Evolutionary conservation across 2,329 filamentous ascomycete species (phyloP).

Genomic region (Monilinia fructigena): DNA sequence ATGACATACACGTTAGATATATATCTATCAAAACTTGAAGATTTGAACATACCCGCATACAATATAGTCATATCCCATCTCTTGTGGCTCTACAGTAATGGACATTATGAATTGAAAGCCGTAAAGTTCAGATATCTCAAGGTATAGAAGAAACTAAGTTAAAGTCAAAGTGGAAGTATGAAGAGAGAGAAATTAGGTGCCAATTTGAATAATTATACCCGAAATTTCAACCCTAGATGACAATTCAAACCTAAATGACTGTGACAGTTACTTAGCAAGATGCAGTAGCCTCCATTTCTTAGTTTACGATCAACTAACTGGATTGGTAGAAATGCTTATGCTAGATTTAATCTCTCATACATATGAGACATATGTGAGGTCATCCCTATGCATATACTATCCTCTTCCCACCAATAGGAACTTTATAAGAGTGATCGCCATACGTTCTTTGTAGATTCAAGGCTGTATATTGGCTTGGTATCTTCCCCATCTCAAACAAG

Average conservation of each 20-base stretch:
- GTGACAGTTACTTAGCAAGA: neutral
- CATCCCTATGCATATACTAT: neutral
- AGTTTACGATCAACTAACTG: neutral
- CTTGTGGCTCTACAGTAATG: constrained; percentile 27
- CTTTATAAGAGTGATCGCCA: neutral
- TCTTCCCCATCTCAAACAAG: neutral
- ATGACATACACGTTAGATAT: neutral
- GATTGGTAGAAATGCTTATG: neutral
- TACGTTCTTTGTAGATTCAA: neutral
- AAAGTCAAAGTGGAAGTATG: neutral
- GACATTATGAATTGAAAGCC: constrained; percentile 16
- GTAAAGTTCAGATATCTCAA: neutral
- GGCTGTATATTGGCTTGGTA: neutral
- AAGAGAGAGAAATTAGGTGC: neutral
- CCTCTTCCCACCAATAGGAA: neutral
- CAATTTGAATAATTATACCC: neutral
- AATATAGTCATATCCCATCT: constrained; percentile 34
- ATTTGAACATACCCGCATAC: constrained; percentile 32
- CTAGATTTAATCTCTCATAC: neutral
- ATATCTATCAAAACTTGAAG: neutral
- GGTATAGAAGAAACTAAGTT: neutral
- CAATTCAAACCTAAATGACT: neutral
- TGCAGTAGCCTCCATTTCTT: neutral
- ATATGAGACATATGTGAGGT: neutral
- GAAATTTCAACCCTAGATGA: neutral